Evolutionary conservation across 257 asterid genomes (phyloP).

Genomic region (Solanum pinnatisectum): DNA sequence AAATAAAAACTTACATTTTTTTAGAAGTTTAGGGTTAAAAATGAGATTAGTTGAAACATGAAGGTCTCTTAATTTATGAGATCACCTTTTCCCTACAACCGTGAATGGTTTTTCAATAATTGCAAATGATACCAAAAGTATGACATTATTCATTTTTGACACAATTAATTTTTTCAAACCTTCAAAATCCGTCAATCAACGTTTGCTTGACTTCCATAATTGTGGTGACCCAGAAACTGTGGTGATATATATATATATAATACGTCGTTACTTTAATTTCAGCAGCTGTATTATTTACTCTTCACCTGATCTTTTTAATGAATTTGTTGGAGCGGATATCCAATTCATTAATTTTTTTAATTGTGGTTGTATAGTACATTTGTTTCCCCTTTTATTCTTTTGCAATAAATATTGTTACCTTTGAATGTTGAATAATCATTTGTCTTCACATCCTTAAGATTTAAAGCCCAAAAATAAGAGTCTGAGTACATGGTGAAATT

Average conservation of each 20-base stretch:
- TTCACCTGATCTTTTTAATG: not conserved
- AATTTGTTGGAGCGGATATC: not conserved
- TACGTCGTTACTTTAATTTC: not conserved
- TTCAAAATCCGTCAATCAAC: conserved; percentile 1
- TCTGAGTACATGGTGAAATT: too few relatives aligned
- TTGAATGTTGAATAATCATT: not conserved
- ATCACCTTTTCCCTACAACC: conserved; percentile 4
- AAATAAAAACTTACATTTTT: not conserved
- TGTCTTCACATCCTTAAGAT: not conserved
- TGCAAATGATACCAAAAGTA: conserved; percentile 18
- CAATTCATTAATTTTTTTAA: not conserved
- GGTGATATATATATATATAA: too few relatives aligned
- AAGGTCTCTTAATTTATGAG: not conserved
- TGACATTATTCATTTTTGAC: conserved; percentile 17
- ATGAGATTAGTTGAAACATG: not conserved
- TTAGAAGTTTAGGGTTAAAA: not conserved
- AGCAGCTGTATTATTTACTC: not conserved
- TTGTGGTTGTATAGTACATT: not conserved
- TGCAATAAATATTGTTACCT: not conserved
- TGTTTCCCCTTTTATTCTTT: not conserved
- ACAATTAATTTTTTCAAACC: not conserved
- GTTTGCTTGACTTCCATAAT: conserved; percentile 7
- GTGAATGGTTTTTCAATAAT: conserved; percentile 17
- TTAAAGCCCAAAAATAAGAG: not conserved
- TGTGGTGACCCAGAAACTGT: not conserved